These are phyloP conservation scores for Xylariaceae sp. DNA, from an alignment of 2,329 filamentous ascomycete species.

Conservation along the genomic window DNA sequence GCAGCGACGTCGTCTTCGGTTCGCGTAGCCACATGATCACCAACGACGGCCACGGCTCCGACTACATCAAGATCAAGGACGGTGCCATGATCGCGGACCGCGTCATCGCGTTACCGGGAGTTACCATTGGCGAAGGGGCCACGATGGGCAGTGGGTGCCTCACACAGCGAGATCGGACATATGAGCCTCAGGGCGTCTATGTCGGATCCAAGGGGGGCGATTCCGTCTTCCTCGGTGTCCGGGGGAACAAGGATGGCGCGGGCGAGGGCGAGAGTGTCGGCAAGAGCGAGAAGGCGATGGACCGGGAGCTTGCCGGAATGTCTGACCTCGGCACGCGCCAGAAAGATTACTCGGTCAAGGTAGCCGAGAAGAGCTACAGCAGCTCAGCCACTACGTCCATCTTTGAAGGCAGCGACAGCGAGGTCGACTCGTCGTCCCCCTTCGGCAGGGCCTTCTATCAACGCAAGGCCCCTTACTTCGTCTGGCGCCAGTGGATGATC, in stretches of 20 bases:
- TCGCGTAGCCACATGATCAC: constrained; percentile 50
- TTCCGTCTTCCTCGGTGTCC: constrained; percentile 9
- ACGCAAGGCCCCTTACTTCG: constrained; percentile 43
- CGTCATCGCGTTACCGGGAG: constrained; percentile 47
- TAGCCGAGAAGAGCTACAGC: too few species aligned
- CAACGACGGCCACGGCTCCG: constrained; percentile 45
- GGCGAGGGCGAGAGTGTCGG: not conserved
- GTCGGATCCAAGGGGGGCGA: constrained; percentile 12
- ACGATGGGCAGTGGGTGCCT: constrained; percentile 51
- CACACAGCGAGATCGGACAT: constrained; percentile 40
- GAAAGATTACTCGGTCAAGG: too few species aligned
- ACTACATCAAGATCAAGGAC: constrained; percentile 41
- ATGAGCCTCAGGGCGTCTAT: constrained; percentile 23
- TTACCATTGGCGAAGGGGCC: constrained; percentile 41
- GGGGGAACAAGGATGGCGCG: constrained; percentile 1
- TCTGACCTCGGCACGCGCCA: too few species aligned
- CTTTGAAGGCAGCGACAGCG: not conserved
- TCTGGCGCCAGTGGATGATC: constrained; percentile 42
- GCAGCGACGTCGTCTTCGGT: constrained; percentile 55
- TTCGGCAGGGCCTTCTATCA: constrained; percentile 54
- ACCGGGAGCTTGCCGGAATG: too few species aligned
- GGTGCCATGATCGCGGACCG: constrained; percentile 53
- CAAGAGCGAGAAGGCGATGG: not conserved
- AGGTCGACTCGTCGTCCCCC: constrained; percentile 26
- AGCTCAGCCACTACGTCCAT: not conserved